A percentile compares a stretch with the other conserved stretches of the same genome.
phyloP scores from a whole-genome alignment of 352 stramenopile genomes.

The Pythium rhizo-oryzae region DNA sequence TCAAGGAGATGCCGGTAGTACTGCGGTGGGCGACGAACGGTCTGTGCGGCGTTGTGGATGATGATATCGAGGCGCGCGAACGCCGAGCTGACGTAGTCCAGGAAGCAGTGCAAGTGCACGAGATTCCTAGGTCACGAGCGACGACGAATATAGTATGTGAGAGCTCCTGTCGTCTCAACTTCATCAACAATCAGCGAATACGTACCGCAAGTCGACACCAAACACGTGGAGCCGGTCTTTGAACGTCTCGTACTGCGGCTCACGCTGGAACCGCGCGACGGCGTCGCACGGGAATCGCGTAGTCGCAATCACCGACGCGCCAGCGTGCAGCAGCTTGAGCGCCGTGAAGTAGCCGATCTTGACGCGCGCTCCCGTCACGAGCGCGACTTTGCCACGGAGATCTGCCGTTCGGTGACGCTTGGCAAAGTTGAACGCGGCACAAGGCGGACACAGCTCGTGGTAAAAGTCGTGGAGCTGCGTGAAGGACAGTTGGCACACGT shows the following conservation, averaged over 20 bases:
- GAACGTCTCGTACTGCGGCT: constrained; percentile 92
- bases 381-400: constrained; percentile 83
- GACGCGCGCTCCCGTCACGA: constrained; percentile 95
- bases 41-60: constrained; percentile 98
- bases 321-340: constrained; percentile 92
- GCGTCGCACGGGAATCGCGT: constrained; percentile 94
- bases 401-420: constrained; percentile 93
- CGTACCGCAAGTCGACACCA: constrained; percentile 90
- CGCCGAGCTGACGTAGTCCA: constrained; percentile 75
- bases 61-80: constrained; percentile 93
- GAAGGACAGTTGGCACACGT: constrained; percentile 94
- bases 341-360: constrained; percentile 96
- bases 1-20: constrained; percentile 92
- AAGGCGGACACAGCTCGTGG: constrained; percentile 93
- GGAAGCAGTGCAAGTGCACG: constrained; percentile 94
- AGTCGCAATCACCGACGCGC: constrained; percentile 93
- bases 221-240: constrained; percentile 94
- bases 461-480: constrained; percentile 95
- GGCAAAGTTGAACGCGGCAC: constrained; percentile 91
- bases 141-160: not conserved
- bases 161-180: too few relatives aligned
- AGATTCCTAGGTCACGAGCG: constrained; percentile 66
- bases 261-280: constrained; percentile 83
- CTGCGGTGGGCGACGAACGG: constrained; percentile 90
- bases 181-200: not conserved